phyloP scores from a whole-genome alignment of 768 basidiomycete genomes.

The Daedaleopsis sinensis region DNA sequence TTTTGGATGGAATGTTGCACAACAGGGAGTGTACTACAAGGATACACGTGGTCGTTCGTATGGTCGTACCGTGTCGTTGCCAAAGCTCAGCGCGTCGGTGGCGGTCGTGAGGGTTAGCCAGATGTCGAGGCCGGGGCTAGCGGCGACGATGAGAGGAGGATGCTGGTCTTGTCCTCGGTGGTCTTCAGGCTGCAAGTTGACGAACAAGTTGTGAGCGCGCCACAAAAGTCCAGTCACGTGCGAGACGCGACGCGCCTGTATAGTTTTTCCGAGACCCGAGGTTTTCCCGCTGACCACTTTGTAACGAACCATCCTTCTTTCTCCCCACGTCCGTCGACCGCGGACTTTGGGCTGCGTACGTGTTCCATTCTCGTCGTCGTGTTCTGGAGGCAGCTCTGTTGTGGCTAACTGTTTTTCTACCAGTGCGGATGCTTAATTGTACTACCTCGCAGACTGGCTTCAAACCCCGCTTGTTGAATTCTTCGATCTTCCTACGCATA shows the following conservation, averaged over 20 bases:
- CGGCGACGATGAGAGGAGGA: not conserved
- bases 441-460: no score
- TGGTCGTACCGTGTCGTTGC: not conserved
- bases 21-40: not conserved
- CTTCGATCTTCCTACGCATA: not conserved
- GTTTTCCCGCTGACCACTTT: conserved; percentile 1
- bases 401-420: not conserved
- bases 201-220: not conserved
- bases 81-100: not conserved
- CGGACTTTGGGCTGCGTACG: not conserved
- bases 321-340: not conserved
- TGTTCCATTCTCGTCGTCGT: not conserved
- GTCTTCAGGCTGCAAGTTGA: no score
- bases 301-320: not conserved
- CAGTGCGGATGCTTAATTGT: no score
- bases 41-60: not conserved
- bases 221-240: not conserved
- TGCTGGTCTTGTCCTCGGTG: not conserved
- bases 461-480: not conserved
- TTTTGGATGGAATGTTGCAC: not conserved
- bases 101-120: not conserved
- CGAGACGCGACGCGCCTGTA: not conserved
- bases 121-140: not conserved
- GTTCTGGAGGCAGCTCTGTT: not conserved
- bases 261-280: not conserved